Evolutionary conservation across 768 basidiomycete genomes (phyloP).

Genomic region (Clavulina sp.): DNA sequence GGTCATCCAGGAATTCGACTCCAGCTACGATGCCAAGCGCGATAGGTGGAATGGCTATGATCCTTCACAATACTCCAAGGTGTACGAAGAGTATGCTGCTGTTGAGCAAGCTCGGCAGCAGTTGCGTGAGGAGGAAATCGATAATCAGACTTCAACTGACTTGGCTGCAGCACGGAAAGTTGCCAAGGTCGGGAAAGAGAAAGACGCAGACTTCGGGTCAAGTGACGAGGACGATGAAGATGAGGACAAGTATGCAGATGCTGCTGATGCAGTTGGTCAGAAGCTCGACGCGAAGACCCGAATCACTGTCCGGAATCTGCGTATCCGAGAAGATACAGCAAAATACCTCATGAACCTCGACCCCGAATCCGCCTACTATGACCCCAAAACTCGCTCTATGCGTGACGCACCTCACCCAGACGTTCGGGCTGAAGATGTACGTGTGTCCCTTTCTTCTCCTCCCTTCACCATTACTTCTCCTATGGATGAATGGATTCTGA

Average conservation of each 20-base stretch:
- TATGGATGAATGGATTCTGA: slow-evolving; percentile 2
- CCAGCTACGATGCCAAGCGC: slow-evolving; percentile 82
- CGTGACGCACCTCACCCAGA: slow-evolving; percentile 79
- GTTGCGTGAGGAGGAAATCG: slow-evolving; percentile 89
- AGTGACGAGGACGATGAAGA: slow-evolving; percentile 93
- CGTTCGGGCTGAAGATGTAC: slow-evolving; percentile 71
- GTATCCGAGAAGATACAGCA: slow-evolving; percentile 97
- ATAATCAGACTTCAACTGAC: slow-evolving; percentile 89
- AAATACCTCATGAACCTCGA: slow-evolving; percentile 97
- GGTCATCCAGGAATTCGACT: slow-evolving; percentile 57
- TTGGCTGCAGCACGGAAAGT: slow-evolving; percentile 81
- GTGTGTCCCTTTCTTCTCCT: slow-evolving; percentile 17
- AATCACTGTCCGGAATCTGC: slow-evolving; percentile 92
- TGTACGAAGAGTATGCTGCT: slow-evolving; percentile 90
- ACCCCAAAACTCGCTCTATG: slow-evolving; percentile 99
- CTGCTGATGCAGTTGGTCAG: slow-evolving; percentile 94
- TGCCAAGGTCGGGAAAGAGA: slow-evolving; percentile 66
- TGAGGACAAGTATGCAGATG: slow-evolving; percentile 96
- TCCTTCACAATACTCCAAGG: slow-evolving; percentile 60
- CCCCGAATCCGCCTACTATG: slow-evolving; percentile 91
- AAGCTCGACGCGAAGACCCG: slow-evolving; percentile 96
- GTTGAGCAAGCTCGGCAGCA: slow-evolving; percentile 82
- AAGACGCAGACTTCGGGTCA: slow-evolving; percentile 89
- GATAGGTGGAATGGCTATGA: slow-evolving; percentile 99
- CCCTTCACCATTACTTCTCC: too few species aligned